These are phyloP conservation scores for Prototheca cutis DNA, from an alignment of 163 green algal genomes.

Conservation along the genomic window DNA sequence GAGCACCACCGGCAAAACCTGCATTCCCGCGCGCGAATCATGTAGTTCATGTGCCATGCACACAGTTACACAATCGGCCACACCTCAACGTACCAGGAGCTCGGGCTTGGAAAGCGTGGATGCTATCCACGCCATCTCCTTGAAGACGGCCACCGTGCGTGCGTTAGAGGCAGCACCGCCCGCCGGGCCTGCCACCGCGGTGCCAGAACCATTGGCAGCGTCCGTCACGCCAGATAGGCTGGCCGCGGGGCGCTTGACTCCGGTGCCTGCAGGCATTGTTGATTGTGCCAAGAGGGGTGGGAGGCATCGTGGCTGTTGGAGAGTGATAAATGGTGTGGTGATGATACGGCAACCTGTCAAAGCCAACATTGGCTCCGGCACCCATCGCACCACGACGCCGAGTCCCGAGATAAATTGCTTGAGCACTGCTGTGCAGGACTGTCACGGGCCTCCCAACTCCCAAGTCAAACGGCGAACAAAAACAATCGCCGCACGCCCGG, in stretches of 20 bases:
- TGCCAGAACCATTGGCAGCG: background rate
- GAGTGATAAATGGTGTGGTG: background rate
- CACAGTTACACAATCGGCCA: no score
- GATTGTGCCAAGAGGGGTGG: no score
- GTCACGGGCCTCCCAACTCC: no score
- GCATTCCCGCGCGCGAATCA: no score
- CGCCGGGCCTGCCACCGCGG: background rate
- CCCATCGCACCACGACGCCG: no score
- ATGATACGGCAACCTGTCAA: conserved; percentile 3
- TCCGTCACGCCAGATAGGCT: background rate
- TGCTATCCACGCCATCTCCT: background rate
- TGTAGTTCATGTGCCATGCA: no score
- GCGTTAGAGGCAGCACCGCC: background rate
- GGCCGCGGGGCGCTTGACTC: background rate
- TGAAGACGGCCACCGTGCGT: background rate
- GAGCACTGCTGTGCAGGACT: no score
- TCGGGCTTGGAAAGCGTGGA: background rate
- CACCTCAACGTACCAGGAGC: background rate
- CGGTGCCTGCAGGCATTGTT: no score
- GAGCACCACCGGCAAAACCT: no score
- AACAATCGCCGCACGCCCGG: background rate
- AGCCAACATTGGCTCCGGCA: background rate
- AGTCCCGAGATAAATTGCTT: no score
- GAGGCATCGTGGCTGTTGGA: no score
- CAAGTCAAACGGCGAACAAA: background rate